Evolutionary conservation across 768 basidiomycete species (phyloP).

Genomic region (Pleurotus citrinopileatus): DNA sequence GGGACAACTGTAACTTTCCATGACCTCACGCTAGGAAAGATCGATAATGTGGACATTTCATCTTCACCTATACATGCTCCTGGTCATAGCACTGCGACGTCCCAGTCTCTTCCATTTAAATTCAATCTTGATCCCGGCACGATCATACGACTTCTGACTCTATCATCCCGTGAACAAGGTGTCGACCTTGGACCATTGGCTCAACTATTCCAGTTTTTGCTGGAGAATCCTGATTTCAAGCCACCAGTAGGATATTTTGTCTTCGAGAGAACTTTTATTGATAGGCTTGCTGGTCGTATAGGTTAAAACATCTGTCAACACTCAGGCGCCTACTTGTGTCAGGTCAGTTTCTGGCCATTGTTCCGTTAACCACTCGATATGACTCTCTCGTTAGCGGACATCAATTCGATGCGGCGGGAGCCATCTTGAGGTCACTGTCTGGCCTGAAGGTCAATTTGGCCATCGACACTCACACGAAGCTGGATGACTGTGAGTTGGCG

Average conservation of each 20-base stretch:
- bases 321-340: constrained; percentile 50
- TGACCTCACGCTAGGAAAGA: constrained; percentile 53
- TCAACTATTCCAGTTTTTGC: constrained; percentile 51
- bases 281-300: constrained; percentile 17
- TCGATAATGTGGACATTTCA: constrained; percentile 52
- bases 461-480: constrained; percentile 48
- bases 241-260: constrained; percentile 54
- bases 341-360: constrained; percentile 34
- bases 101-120: constrained; percentile 52
- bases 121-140: constrained; percentile 64
- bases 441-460: constrained; percentile 57
- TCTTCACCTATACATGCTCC: constrained; percentile 55
- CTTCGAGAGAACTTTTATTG: constrained; percentile 7
- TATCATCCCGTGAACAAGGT: constrained; percentile 47
- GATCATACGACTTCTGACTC: constrained; percentile 54
- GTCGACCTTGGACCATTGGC: constrained; percentile 62
- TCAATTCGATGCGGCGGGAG: constrained; percentile 59
- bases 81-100: constrained; percentile 58
- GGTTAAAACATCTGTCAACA: constrained; percentile 56
- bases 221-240: constrained; percentile 46
- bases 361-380: not conserved
- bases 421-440: constrained; percentile 61
- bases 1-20: constrained; percentile 53
- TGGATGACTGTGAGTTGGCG: constrained; percentile 60
- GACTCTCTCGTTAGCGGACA: constrained; percentile 42